Base-by-base conservation (phyloP, 2,329 filamentous ascomycete genomes). In the Balansia obtecta region DNA sequence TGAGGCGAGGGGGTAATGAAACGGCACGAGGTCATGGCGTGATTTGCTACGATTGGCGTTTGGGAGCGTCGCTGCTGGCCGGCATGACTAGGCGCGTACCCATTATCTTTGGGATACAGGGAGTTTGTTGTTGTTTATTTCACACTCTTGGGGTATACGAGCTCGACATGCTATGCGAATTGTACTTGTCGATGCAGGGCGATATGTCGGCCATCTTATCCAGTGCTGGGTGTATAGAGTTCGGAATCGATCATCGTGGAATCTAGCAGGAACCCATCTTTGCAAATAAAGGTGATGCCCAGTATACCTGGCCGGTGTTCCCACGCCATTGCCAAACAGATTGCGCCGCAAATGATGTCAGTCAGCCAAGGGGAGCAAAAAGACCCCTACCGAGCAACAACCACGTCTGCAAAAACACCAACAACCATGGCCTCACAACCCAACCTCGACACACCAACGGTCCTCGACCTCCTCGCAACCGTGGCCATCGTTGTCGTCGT, bases 361-460 rank as follows among this genome's bases (percentile, higher is more conserved):
- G n/a, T n/a, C n/a, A n/a, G n/a, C n/a, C n/a, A n/a, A n/a, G 34
- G 34, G 33, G 33, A 12, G 11, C 34, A 37, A 37, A 9, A 9
- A 12, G 15, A 12, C 30, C 8, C 30, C 32, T 10, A 6, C 44
- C 44, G 10, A 10, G 16, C 18, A 22, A 4, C 34, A 46, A 27
- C 27, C 27, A 6, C 27, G 27, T 27, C 15, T 1, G 15, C 33
- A 22, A 10, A 27, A 32, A 34, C 33, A 34, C 20, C 11, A 6
- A 37, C 6, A 37, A 43, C n/a, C 13, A 46, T 49, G 46, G 34
- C 46, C 38, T 38, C 43, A 32, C 69, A 77, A 2, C 71, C 73
- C 4, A 75, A 80, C 56, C 63, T 82, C 61, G 80, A 84, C 62
- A 64, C 66, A 49, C 80, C 75, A 2, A 83, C 80, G 15, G 69